phyloP scores from a whole-genome alignment of 1,284 basidiomycete species.

The Xerocomus nothofagi region DNA sequence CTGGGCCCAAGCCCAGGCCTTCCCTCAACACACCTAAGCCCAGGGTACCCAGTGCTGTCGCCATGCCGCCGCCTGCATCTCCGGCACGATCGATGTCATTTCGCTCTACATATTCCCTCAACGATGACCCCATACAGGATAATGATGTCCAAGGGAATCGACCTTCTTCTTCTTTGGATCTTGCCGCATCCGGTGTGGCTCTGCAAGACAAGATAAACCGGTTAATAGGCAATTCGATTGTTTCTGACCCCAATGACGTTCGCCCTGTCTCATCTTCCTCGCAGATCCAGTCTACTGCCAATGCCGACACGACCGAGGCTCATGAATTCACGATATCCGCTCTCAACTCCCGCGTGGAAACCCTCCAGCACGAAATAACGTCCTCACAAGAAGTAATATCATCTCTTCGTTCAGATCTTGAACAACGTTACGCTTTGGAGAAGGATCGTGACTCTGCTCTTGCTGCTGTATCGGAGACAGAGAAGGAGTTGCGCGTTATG shows the following conservation, averaged over 20 bases:
- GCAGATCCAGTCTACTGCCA: constrained; percentile 25
- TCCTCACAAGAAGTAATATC: constrained; percentile 37
- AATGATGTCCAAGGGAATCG: constrained; percentile 19
- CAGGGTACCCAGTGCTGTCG: constrained; percentile 68
- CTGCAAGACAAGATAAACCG: constrained; percentile 55
- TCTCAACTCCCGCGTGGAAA: constrained; percentile 53
- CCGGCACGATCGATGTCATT: constrained; percentile 40
- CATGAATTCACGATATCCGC: constrained; percentile 33
- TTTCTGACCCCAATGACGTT: constrained; percentile 14
- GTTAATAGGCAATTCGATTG: constrained; percentile 38
- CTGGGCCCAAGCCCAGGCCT: constrained; percentile 44
- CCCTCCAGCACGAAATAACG: constrained; percentile 59
- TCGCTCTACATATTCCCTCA: constrained; percentile 34
- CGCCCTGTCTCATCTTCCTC: constrained; percentile 12
- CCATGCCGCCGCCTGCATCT: constrained; percentile 76
- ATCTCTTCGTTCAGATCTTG: constrained; percentile 29
- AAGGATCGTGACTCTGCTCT: constrained; percentile 50
- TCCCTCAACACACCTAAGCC: constrained; percentile 57
- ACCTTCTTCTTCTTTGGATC: constrained; percentile 34
- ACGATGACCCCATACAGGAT: constrained; percentile 30
- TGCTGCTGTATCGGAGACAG: constrained; percentile 44
- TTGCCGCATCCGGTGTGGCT: constrained; percentile 42
- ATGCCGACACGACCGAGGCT: constrained; percentile 36
- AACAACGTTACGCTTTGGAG: constrained; percentile 39
- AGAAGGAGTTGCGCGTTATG: constrained; percentile 46